Conservation (phyloP, 2,329 filamentous ascomycete species). For the Ophiocordyceps camponoti-rufipedis region DNA sequence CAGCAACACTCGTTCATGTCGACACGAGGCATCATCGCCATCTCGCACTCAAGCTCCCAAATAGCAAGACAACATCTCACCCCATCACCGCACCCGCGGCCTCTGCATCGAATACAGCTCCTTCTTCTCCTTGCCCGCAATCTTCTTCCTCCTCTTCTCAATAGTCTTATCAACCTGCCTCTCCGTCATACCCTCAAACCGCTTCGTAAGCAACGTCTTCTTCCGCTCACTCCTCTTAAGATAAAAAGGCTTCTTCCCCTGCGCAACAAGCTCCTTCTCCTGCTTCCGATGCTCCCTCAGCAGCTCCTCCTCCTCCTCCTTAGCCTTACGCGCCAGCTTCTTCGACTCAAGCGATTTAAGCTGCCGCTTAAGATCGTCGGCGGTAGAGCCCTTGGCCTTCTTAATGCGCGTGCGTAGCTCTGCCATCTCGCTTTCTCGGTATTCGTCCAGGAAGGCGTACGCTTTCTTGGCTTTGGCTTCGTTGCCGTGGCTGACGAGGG, state of each 20-base stretch:
- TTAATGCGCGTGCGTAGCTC: slow-evolving; percentile 49
- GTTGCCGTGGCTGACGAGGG: slow-evolving; percentile 31
- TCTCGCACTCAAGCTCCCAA: too few species aligned
- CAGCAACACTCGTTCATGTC: too few species aligned
- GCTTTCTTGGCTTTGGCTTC: slow-evolving; percentile 45
- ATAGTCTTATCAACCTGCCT: slow-evolving; percentile 71
- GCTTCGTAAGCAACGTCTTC: slow-evolving; percentile 62
- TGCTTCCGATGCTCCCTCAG: slow-evolving; percentile 57
- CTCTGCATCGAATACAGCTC: slow-evolving; percentile 31
- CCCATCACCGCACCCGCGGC: slow-evolving; percentile 3
- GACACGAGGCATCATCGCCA: too few species aligned
- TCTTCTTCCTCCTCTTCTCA: slow-evolving; percentile 79
- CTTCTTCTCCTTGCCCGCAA: slow-evolving; percentile 69
- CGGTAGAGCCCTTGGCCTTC: slow-evolving; percentile 44
- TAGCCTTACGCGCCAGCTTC: slow-evolving; percentile 50
- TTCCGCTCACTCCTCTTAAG: slow-evolving; percentile 86
- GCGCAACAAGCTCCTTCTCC: slow-evolving; percentile 69
- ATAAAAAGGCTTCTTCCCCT: slow-evolving; percentile 88
- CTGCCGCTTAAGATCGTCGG: slow-evolving; percentile 52
- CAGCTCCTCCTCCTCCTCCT: slow-evolving; percentile 52
- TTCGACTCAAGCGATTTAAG: slow-evolving; percentile 65
- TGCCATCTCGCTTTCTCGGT: slow-evolving; percentile 67
- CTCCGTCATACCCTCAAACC: slow-evolving; percentile 69
- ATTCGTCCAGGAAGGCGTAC: slow-evolving; percentile 78
- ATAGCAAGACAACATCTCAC: not conserved